These are phyloP conservation scores for Suillus subaureus DNA, from an alignment of 768 basidiomycete species.

Conservation along the genomic window DNA sequence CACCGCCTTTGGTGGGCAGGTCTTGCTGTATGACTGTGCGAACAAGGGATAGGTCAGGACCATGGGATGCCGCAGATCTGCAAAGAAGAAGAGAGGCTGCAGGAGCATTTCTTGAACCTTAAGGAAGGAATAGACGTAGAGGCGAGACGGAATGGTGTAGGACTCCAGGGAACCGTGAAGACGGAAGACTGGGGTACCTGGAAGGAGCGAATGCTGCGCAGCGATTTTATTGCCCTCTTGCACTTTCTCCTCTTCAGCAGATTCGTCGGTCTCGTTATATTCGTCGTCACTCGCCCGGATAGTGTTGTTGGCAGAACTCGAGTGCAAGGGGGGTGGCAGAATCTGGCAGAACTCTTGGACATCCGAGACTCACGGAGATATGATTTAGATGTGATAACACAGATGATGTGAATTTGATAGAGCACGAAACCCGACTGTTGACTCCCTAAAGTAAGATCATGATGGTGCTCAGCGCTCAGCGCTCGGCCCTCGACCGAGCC, in stretches of 20 bases:
- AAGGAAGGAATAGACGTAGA: constrained; percentile 50
- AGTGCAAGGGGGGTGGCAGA: no score
- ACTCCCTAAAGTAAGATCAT: no score
- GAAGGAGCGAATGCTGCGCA: constrained; percentile 75
- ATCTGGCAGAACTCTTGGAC: no score
- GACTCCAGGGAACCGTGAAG: constrained; percentile 84
- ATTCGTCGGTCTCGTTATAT: constrained; percentile 28
- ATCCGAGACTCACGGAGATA: no score
- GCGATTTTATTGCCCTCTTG: constrained; percentile 40
- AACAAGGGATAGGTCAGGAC: constrained; percentile 92
- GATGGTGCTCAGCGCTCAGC: no score
- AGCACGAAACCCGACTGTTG: no score
- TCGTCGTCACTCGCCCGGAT: constrained; percentile 19
- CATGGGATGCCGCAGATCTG: constrained; percentile 98
- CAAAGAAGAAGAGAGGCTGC: constrained; percentile 81
- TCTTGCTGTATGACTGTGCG: constrained; percentile 95
- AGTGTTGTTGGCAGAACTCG: no score
- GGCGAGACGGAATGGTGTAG: constrained; percentile 74
- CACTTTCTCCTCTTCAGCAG: constrained; percentile 29
- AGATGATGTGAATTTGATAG: no score
- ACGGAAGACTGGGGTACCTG: constrained; percentile 78
- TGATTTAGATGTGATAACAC: no score
- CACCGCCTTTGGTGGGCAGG: constrained; percentile 94
- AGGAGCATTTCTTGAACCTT: constrained; percentile 30
- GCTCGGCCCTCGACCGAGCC: no score